Percentiles rank a stretch among this genome's conserved stretches.
These are phyloP conservation scores for Stagonosporopsis tanaceti DNA, from an alignment of 2,329 filamentous ascomycete species.

Conservation along the genomic window DNA sequence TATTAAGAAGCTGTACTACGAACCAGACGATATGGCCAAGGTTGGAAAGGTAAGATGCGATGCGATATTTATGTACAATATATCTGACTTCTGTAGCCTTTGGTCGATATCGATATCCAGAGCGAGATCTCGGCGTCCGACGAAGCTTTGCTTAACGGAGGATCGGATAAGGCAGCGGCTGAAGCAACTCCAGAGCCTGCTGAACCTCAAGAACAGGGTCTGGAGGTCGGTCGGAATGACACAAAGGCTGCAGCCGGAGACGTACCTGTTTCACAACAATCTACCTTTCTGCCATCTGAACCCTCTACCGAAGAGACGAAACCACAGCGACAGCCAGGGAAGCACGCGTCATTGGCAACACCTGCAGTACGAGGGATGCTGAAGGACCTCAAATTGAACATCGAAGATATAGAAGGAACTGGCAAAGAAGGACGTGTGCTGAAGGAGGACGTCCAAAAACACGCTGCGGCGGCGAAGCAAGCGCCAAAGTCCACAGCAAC, in stretches of 20 bases:
- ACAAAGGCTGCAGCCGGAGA: slow-evolving; percentile 39
- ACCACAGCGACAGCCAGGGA: slow-evolving; percentile 58
- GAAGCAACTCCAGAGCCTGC: slow-evolving; percentile 26
- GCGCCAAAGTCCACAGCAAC: slow-evolving; percentile 37
- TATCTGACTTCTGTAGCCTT: slow-evolving; percentile 63
- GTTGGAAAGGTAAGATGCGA: slow-evolving; percentile 72
- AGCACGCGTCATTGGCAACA: slow-evolving; percentile 80
- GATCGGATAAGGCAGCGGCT: slow-evolving; percentile 36
- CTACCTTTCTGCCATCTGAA: slow-evolving; percentile 31
- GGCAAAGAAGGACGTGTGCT: slow-evolving; percentile 89
- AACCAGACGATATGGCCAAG: slow-evolving; percentile 93
- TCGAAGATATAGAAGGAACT: slow-evolving; percentile 80
- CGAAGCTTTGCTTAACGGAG: slow-evolving; percentile 51
- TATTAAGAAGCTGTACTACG: slow-evolving; percentile 95
- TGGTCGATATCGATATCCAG: slow-evolving; percentile 94
- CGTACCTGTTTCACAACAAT: slow-evolving; percentile 24
- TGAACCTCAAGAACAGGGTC: slow-evolving; percentile 28
- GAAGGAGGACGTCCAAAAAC: slow-evolving; percentile 83
- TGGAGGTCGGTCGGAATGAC: slow-evolving; percentile 46
- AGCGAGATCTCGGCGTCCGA: slow-evolving; percentile 74
- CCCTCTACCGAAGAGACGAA: slow-evolving; percentile 26
- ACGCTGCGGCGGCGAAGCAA: slow-evolving; percentile 33
- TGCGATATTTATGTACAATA: rapidly evolving
- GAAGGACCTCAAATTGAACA: slow-evolving; percentile 80
- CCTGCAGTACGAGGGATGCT: slow-evolving; percentile 90